These are phyloP conservation scores for Cryomyces minteri DNA, from an alignment of 495 filamentous ascomycete genomes.

Conservation along the genomic window DNA sequence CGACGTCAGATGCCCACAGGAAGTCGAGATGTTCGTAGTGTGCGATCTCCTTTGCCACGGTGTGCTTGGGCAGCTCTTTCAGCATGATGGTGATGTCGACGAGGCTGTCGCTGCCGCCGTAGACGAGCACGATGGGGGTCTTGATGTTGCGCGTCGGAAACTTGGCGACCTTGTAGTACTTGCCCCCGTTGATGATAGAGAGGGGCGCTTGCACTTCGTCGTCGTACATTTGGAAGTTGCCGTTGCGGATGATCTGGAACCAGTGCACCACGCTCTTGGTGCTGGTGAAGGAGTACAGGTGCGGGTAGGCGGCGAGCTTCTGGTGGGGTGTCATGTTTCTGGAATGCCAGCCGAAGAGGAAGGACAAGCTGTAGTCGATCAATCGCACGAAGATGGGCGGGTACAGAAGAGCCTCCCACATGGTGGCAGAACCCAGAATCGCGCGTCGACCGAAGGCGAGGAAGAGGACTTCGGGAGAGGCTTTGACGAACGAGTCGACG, in stretches of 20 bases:
- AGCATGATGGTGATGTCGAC: slow-evolving; percentile 93
- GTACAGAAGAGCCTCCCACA: slow-evolving; percentile 94
- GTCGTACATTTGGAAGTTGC: slow-evolving; percentile 94
- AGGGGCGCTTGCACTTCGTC: slow-evolving; percentile 65
- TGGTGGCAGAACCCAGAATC: slow-evolving; percentile 80
- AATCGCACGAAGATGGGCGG: slow-evolving; percentile 82
- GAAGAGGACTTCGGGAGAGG: slow-evolving; percentile 82
- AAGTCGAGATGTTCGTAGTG: slow-evolving; percentile 97
- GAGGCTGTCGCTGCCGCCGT: slow-evolving; percentile 81
- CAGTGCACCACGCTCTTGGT: slow-evolving; percentile 94
- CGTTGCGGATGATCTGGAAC: slow-evolving; percentile 97
- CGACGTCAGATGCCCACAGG: slow-evolving; percentile 79
- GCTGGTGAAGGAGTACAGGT: slow-evolving; percentile 89
- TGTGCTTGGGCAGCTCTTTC: slow-evolving; percentile 65
- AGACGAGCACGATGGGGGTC: slow-evolving; percentile 83
- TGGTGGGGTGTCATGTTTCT: slow-evolving; percentile 70
- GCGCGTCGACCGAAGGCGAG: slow-evolving; percentile 89
- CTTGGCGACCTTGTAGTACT: slow-evolving; percentile 78
- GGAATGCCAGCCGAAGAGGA: slow-evolving; percentile 84
- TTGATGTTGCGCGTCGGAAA: slow-evolving; percentile 96
- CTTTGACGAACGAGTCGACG: slow-evolving; percentile 83
- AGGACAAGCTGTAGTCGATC: slow-evolving; percentile 63
- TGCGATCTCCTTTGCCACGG: slow-evolving; percentile 61
- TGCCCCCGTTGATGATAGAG: slow-evolving; percentile 28
- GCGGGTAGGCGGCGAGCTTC: slow-evolving; percentile 92